Evolutionary conservation across 2,329 filamentous ascomycete genomes (phyloP).

Genomic region (Ophiocordyceps camponoti-floridani): DNA sequence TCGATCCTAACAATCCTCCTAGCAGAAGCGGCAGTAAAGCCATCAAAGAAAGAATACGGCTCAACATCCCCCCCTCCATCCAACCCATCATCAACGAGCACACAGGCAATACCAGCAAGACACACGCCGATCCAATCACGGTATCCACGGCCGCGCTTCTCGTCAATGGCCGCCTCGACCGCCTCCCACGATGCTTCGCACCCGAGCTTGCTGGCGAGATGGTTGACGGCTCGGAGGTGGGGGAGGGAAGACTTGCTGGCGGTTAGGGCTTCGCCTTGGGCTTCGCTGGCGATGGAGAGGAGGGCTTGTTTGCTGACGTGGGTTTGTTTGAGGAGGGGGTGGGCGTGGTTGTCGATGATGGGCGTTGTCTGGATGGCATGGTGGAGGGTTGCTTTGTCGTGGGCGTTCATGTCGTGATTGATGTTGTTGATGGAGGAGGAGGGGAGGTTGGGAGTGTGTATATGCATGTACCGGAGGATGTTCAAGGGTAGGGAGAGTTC

Average conservation of each 20-base stretch:
- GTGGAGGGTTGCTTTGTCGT: conserved; percentile 7
- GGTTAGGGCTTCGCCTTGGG: conserved; percentile 46
- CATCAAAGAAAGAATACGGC: conserved; percentile 44
- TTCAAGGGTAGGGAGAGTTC: too few relatives aligned
- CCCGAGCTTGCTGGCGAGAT: conserved; percentile 46
- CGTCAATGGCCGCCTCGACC: conserved; percentile 25
- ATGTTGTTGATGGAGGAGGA: too few relatives aligned
- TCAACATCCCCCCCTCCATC: conserved; percentile 36
- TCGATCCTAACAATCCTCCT: conserved; percentile 68
- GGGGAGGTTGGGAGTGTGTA: too few relatives aligned
- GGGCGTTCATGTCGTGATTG: background rate
- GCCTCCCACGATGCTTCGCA: conserved; percentile 45
- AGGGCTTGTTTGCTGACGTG: conserved; percentile 28
- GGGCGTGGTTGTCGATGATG: conserved; percentile 58
- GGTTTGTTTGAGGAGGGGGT: conserved; percentile 42
- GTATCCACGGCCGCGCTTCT: conserved; percentile 24
- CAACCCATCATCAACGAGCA: conserved; percentile 67
- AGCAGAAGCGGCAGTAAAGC: conserved; percentile 43
- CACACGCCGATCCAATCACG: conserved; percentile 44
- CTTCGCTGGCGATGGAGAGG: conserved; percentile 53
- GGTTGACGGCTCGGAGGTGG: conserved; percentile 50
- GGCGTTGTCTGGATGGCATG: conserved; percentile 33
- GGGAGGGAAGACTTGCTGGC: conserved; percentile 45
- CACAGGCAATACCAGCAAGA: conserved; percentile 51
- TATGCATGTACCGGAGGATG: too few relatives aligned